Base-by-base conservation (phyloP, 2,329 filamentous ascomycete genomes). In the Colletotrichum orbiculare region DNA sequence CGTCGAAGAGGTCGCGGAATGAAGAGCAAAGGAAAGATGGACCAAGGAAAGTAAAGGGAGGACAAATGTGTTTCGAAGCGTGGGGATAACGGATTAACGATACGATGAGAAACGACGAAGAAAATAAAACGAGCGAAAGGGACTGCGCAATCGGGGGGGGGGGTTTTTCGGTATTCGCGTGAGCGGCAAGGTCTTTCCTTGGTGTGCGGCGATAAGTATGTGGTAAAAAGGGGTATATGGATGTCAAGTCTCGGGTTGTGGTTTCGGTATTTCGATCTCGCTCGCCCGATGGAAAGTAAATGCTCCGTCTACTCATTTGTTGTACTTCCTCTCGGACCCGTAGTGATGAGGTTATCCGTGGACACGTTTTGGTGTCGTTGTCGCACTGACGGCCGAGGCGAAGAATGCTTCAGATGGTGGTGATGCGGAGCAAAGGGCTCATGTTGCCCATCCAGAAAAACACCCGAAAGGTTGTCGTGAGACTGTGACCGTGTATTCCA, bases 141-240 rank as follows among this genome's bases (percentile, higher is more conserved):
- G 25, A 25, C 4, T 25, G 58, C 12, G 54, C 64, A n/a, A 58
- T 64, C 41, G 43, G 60, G 38, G 38, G 42, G 42, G 57, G 57
- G n/a, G n/a, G n/a, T n/a, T 63, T 65, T 63, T 71, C 38, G 52
- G 54, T 54, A 39, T 71, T 74, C 71, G 73, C 73, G 74, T 73
- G 73, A 74, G 74, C 73, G 73, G 68, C 66, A 62, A 67, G 67
- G 65, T 72, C 70, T 71, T 65, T 70, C 64, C 67, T 46, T 69
- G 64, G 57, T 64, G 64, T 61, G 57, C 53, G 52, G 52, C 55
- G 48, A 46, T 62, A 60, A 61, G 48, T 56, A 48, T 60, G 64
- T 52, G 67, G 66, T 25, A 25, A 67, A 64, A 57, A 65, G 54
- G 55, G 54, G 58, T 58, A 62, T 63, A 60, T 60, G 62, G 39